Evolutionary conservation across 2,329 filamentous ascomycete species (phyloP).

Genomic region (Pezicula radicicola): DNA sequence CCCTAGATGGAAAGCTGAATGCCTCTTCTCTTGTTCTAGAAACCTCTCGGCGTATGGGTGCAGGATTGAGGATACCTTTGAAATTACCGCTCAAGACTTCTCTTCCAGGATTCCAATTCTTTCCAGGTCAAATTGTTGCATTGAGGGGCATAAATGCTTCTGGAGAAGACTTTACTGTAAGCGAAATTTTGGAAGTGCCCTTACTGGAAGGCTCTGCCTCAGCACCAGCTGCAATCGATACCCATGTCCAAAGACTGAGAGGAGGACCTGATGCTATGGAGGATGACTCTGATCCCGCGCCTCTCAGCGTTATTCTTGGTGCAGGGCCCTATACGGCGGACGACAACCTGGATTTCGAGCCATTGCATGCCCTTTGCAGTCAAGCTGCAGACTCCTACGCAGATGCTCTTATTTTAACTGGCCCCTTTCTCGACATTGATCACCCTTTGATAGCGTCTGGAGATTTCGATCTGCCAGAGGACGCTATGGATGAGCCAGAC

Average conservation of each 20-base stretch:
- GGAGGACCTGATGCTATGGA: conserved; percentile 63
- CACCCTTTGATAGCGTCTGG: conserved; percentile 83
- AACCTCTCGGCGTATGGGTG: conserved; percentile 79
- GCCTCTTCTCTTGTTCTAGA: conserved; percentile 83
- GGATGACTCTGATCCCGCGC: conserved; percentile 53
- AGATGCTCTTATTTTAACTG: conserved; percentile 76
- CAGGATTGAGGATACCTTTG: conserved; percentile 76
- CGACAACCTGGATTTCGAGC: conserved; percentile 87
- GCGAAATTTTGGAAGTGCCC: conserved; percentile 72
- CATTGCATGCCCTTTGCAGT: conserved; percentile 76
- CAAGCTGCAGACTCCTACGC: conserved; percentile 72
- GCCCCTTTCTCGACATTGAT: conserved; percentile 88
- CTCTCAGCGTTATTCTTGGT: conserved; percentile 74
- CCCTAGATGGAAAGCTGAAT: conserved; percentile 82
- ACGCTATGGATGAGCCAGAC: conserved; percentile 68
- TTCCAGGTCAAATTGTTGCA: conserved; percentile 92
- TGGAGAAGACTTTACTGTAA: conserved; percentile 77
- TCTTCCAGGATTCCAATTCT: conserved; percentile 74
- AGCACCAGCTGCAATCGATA: conserved; percentile 58
- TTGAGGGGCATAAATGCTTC: conserved; percentile 83
- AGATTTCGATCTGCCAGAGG: conserved; percentile 73
- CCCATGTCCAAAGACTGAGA: conserved; percentile 66
- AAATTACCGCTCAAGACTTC: conserved; percentile 56
- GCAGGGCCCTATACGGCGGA: conserved; percentile 91
- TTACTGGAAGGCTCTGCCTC: conserved; percentile 74